Evolutionary conservation across 2,329 filamentous ascomycete genomes (phyloP).

Genomic region (Curvularia hawaiiensis): DNA sequence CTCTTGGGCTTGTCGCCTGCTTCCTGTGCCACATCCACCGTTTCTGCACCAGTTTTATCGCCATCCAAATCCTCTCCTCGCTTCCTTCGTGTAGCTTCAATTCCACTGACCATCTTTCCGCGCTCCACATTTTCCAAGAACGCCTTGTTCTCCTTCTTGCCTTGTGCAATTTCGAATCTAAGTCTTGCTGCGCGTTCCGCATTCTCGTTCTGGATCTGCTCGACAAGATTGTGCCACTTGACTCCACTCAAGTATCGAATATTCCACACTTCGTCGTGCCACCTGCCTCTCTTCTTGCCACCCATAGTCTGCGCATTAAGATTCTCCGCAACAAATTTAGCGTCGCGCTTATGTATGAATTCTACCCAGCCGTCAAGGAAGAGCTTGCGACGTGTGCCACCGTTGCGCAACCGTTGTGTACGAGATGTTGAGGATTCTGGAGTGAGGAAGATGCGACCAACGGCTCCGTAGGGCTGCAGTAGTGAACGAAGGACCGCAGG

Average conservation of each 20-base stretch:
- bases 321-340: conserved; percentile 75
- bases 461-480: conserved; percentile 73
- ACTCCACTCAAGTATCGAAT: conserved; percentile 81
- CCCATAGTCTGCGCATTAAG: conserved; percentile 80
- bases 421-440: conserved; percentile 74
- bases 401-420: conserved; percentile 68
- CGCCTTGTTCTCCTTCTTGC: conserved; percentile 78
- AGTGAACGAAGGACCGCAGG: conserved; percentile 76
- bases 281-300: conserved; percentile 82
- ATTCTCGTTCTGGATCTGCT: conserved; percentile 81
- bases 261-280: conserved; percentile 87
- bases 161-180: conserved; percentile 76
- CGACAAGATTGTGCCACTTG: conserved; percentile 75
- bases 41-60: conserved; percentile 22
- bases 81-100: conserved; percentile 61
- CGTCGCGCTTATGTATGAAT: conserved; percentile 75
- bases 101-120: conserved; percentile 73
- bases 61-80: conserved; percentile 50
- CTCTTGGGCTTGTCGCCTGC: conserved; percentile 33
- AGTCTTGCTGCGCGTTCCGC: conserved; percentile 77
- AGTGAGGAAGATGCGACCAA: conserved; percentile 79
- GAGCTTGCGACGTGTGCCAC: conserved; percentile 83
- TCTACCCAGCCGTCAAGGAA: conserved; percentile 89
- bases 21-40: conserved; percentile 38
- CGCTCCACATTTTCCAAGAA: conserved; percentile 81